Conservation (phyloP, 2,329 filamentous ascomycete species). For the Aspergillus latus region DNA sequence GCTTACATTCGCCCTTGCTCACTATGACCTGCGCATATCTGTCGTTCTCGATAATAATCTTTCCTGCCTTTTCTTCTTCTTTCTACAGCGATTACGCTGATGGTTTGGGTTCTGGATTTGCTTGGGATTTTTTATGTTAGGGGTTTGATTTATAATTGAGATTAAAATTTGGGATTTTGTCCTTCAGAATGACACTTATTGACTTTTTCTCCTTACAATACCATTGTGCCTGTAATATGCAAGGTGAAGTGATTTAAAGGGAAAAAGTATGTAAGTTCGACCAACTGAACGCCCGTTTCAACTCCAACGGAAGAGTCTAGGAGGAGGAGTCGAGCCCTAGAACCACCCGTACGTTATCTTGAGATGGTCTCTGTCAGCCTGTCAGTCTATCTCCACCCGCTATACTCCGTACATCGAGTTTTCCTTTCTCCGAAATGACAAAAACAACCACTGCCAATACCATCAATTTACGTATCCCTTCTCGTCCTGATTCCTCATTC, state of each 20-base stretch:
- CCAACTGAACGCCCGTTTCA: too few relatives aligned
- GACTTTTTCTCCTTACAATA: background rate
- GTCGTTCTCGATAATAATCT: conserved; percentile 7
- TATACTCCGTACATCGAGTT: too few relatives aligned
- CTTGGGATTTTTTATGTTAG: background rate
- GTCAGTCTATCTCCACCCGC: too few relatives aligned
- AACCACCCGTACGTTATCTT: too few relatives aligned
- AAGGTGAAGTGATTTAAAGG: background rate
- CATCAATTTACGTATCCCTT: too few relatives aligned
- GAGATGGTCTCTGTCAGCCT: too few relatives aligned
- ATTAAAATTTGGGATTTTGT: background rate
- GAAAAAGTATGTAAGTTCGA: too few relatives aligned
- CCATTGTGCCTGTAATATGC: background rate
- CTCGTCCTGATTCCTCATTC: too few relatives aligned
- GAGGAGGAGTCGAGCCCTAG: too few relatives aligned
- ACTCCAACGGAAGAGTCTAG: too few relatives aligned
- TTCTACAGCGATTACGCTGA: background rate
- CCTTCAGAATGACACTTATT: conserved; percentile 8
- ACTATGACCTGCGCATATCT: background rate
- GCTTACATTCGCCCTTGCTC: background rate
- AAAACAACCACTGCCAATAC: too few relatives aligned
- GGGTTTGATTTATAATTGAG: background rate
- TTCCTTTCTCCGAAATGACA: too few relatives aligned
- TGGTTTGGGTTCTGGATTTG: background rate
- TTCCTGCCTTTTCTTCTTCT: background rate